These are phyloP conservation scores for Dactylella cylindrospora DNA, from an alignment of 2,329 filamentous ascomycete genomes.

Conservation along the genomic window DNA sequence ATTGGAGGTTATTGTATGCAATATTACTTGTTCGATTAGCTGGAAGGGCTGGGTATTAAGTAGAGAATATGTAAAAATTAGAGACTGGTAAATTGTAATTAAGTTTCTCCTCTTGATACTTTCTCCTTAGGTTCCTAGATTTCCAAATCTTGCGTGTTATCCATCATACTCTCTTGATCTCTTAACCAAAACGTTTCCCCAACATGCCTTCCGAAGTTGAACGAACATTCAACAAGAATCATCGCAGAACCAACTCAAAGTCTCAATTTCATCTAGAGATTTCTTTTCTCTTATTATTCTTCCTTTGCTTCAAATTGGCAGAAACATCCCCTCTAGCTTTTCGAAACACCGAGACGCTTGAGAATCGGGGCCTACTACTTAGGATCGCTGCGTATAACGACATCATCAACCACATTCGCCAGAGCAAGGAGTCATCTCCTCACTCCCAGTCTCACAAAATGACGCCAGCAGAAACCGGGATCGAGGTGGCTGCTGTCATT, in stretches of 20 bases:
- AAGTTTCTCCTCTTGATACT: conserved; percentile 11
- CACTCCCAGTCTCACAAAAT: conserved; percentile 4
- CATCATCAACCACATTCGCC: conserved; percentile 25
- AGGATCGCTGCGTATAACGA: conserved; percentile 19
- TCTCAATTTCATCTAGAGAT: background rate
- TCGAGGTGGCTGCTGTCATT: conserved; percentile 11
- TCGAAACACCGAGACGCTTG: background rate
- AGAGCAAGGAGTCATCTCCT: background rate
- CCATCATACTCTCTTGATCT: background rate
- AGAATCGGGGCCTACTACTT: conserved; percentile 12
- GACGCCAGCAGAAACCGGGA: conserved; percentile 1
- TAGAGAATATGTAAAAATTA: too few relatives aligned
- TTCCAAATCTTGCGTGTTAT: conserved; percentile 2
- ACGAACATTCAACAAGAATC: background rate
- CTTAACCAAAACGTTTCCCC: background rate
- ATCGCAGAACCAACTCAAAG: background rate
- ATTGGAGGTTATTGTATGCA: too few relatives aligned
- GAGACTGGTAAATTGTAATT: too few relatives aligned
- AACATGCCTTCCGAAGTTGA: background rate
- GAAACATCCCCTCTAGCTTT: conserved; percentile 10
- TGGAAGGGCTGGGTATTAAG: too few relatives aligned
- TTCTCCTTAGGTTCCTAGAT: background rate
- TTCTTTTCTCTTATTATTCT: conserved; percentile 1
- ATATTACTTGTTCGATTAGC: too few relatives aligned
- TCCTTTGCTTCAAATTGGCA: background rate